These are phyloP conservation scores for Solanum chilense DNA, from an alignment of 257 asterid genomes.

Conservation along the genomic window DNA sequence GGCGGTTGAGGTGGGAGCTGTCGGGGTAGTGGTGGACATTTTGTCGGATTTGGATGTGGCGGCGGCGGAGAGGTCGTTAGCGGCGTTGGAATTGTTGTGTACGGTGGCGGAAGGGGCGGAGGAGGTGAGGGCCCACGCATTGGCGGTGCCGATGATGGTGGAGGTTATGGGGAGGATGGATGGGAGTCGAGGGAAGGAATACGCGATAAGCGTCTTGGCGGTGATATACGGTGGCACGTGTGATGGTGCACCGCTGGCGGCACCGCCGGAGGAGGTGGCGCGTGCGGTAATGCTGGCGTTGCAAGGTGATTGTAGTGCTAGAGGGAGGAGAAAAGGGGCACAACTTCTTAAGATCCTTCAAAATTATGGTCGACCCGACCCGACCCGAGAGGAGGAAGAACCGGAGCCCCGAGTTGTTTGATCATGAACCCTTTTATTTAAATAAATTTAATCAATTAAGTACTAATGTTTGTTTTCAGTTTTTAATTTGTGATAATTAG, in stretches of 20 bases:
- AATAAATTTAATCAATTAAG: not conserved
- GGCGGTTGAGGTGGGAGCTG: conserved; percentile 70
- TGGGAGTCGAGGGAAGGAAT: conserved; percentile 61
- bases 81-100: conserved; percentile 65
- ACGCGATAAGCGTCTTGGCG: conserved; percentile 58
- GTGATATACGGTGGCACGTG: conserved; percentile 47
- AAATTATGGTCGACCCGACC: conserved; percentile 31
- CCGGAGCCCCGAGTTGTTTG: not conserved
- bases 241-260: conserved; percentile 30
- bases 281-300: conserved; percentile 77
- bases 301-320: conserved; percentile 63
- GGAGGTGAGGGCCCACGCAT: conserved; percentile 62
- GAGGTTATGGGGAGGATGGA: conserved; percentile 76
- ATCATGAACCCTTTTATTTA: not conserved
- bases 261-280: conserved; percentile 83
- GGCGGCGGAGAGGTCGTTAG: conserved; percentile 59
- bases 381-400: conserved; percentile 11
- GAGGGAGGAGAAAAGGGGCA: conserved; percentile 73
- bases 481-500: not conserved
- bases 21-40: conserved; percentile 58
- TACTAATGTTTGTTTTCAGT: not conserved
- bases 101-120: conserved; percentile 71
- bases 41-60: conserved; percentile 55
- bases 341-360: conserved; percentile 69
- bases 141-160: conserved; percentile 87